Conservation (phyloP, 192 early-diverging fungal species). For the Coemansia sp. region DNA sequence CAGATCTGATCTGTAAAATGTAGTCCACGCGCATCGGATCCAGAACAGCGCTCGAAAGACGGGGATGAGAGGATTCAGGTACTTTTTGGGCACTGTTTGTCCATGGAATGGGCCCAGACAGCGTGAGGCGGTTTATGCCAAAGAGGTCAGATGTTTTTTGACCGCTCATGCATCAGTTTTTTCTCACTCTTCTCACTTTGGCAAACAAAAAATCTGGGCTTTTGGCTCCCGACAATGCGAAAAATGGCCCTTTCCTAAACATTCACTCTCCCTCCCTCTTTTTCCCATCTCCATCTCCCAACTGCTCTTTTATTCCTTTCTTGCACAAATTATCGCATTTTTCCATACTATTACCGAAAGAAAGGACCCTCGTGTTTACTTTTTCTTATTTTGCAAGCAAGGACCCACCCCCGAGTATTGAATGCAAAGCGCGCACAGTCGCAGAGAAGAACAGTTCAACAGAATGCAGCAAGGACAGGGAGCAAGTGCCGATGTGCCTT, state of each 20-base stretch:
- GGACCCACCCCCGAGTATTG: neutral
- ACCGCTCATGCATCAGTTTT: neutral
- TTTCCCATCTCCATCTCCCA: neutral
- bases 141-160: neutral
- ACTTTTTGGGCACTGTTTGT: too few relatives aligned
- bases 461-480: slow-evolving; percentile 16
- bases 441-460: slow-evolving; percentile 19
- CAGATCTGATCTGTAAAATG: neutral
- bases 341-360: slow-evolving; percentile 4
- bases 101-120: too few relatives aligned
- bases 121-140: neutral
- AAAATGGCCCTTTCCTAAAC: neutral
- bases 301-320: too few relatives aligned
- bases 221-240: neutral
- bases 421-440: slow-evolving; percentile 32
- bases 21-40: too few relatives aligned
- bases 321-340: slow-evolving; percentile 1
- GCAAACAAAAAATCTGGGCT: slow-evolving; percentile 2
- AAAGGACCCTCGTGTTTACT: neutral
- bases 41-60: too few relatives aligned
- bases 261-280: neutral
- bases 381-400: neutral
- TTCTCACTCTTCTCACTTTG: neutral
- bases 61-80: too few relatives aligned
- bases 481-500: slow-evolving; percentile 10